Percentiles rank a stretch among this genome's conserved stretches.
phyloP scores from a whole-genome alignment of 495 filamentous ascomycete species.

The Trichocladium antarcticum region DNA sequence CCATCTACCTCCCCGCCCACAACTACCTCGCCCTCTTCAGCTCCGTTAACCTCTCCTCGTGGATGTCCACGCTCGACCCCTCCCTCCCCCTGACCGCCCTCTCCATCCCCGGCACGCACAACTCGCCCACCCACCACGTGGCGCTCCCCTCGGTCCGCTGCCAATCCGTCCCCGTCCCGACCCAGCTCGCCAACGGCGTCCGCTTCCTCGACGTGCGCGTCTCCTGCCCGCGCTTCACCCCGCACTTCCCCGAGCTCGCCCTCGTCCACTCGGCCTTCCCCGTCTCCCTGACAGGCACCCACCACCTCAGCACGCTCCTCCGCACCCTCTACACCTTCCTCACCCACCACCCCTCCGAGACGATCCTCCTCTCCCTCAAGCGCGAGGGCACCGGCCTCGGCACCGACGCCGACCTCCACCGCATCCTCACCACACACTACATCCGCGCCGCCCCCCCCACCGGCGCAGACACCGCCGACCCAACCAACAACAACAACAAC shows the following conservation, averaged over 20 bases:
- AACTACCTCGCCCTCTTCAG: conserved; percentile 68
- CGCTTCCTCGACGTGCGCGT: conserved; percentile 90
- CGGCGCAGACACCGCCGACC: neutral
- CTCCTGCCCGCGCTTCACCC: conserved; percentile 23
- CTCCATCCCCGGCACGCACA: conserved; percentile 92
- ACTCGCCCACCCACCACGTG: conserved; percentile 69
- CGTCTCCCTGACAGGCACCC: conserved; percentile 39
- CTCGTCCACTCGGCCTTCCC: conserved; percentile 41
- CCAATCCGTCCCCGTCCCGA: conserved; percentile 64
- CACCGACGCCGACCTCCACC: conserved; percentile 68
- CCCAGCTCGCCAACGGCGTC: conserved; percentile 80
- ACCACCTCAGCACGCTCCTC: conserved; percentile 65
- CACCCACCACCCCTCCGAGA: conserved; percentile 64
- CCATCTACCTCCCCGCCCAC: conserved; percentile 54
- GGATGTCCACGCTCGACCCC: conserved; percentile 69
- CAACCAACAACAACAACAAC: too few relatives aligned
- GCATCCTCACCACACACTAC: conserved; percentile 61
- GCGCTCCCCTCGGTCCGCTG: conserved; percentile 90
- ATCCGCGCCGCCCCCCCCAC: conserved; percentile 35
- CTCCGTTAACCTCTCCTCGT: conserved; percentile 54
- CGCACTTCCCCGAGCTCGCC: conserved; percentile 30
- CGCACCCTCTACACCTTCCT: conserved; percentile 63
- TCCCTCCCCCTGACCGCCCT: conserved; percentile 63
- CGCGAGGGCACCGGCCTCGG: conserved; percentile 73
- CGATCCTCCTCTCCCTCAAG: conserved; percentile 79